Evolutionary conservation across 2,329 filamentous ascomycete species (phyloP).

Genomic region (Aureobasidium sp.): DNA sequence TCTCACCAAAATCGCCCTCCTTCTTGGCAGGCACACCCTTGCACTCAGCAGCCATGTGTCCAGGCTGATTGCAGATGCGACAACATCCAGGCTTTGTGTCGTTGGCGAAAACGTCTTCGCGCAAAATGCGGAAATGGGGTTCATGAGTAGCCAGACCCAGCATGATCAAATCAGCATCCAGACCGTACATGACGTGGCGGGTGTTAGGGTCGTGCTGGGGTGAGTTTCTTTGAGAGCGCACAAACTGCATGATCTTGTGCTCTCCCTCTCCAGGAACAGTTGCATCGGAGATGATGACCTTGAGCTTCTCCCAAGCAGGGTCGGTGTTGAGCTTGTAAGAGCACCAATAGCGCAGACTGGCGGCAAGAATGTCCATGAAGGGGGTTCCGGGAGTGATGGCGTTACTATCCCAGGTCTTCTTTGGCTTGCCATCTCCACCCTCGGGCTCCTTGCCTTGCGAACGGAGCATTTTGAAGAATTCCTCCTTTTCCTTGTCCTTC

Average conservation of each 20-base stretch:
- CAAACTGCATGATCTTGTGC: conserved; percentile 99
- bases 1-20: conserved; percentile 65
- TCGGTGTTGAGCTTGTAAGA: conserved; percentile 97
- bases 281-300: conserved; percentile 97
- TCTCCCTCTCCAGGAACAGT: conserved; percentile 97
- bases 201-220: conserved; percentile 94
- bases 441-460: conserved; percentile 45
- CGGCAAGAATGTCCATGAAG: conserved; percentile 94
- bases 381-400: conserved; percentile 93
- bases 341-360: conserved; percentile 90
- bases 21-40: conserved; percentile 71
- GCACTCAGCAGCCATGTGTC: conserved; percentile 83
- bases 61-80: conserved; percentile 82
- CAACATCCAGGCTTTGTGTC: conserved; percentile 76
- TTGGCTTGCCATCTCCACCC: conserved; percentile 45
- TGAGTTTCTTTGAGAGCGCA: conserved; percentile 84
- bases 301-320: conserved; percentile 88
- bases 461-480: conserved; percentile 76
- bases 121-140: conserved; percentile 88
- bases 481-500: conserved; percentile 83
- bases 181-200: conserved; percentile 92
- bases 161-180: conserved; percentile 99
- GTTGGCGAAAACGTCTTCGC: conserved; percentile 94
- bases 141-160: conserved; percentile 94
- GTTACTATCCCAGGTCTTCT: conserved; percentile 89